A percentile compares a stretch with the other conserved stretches of the same genome.
phyloP scores from a whole-genome alignment of 2,329 filamentous ascomycete genomes.

The Pseudogymnoascus sp. region DNA sequence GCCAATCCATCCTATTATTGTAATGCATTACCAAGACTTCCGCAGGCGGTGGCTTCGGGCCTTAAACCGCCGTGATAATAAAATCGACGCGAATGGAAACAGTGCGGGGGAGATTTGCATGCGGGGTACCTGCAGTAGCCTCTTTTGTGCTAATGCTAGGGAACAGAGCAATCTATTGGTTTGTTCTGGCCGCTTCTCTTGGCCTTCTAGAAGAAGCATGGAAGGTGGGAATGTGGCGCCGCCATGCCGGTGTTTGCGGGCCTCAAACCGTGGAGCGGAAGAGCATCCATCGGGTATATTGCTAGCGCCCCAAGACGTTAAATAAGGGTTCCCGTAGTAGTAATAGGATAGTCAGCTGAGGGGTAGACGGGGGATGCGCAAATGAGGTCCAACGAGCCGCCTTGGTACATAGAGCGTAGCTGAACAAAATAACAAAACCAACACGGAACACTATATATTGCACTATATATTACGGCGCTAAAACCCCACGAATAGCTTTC shows the following conservation, averaged over 20 bases:
- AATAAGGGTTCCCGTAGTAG: not conserved
- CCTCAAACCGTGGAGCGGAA: not conserved
- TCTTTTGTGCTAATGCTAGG: not conserved
- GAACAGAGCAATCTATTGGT: not conserved
- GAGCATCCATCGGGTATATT: not conserved
- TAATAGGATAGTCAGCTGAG: not conserved
- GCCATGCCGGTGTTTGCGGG: not conserved
- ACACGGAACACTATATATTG: not conserved
- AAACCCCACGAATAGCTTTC: not conserved
- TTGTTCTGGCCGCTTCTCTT: not conserved
- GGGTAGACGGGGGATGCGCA: not conserved
- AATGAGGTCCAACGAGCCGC: constrained; percentile 3
- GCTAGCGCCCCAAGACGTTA: not conserved
- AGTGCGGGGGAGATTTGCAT: constrained; percentile 9
- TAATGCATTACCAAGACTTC: not conserved
- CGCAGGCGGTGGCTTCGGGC: constrained; percentile 3
- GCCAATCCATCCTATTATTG: not conserved
- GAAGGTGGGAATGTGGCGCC: not conserved
- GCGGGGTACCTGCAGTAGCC: constrained; percentile 6
- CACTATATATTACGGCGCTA: not conserved
- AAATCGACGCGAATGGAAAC: not conserved
- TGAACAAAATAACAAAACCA: not conserved
- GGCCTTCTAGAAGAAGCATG: constrained; percentile 3
- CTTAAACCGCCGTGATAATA: constrained; percentile 8
- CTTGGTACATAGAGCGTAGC: not conserved